These are phyloP conservation scores for Dictyophora rubrovolvata DNA, from an alignment of 768 basidiomycete genomes.

Conservation along the genomic window DNA sequence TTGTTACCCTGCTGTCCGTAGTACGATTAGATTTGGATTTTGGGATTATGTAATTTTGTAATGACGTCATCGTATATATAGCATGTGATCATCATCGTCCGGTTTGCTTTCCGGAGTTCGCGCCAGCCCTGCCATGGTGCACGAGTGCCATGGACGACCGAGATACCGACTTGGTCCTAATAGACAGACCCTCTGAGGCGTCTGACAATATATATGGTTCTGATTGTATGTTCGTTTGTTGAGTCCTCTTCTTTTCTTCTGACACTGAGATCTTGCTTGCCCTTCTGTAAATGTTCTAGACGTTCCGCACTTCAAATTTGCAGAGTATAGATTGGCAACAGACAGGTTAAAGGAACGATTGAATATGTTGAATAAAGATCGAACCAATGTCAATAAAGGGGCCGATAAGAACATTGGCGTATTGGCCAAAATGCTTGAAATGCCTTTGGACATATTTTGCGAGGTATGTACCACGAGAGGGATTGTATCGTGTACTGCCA, in stretches of 20 bases:
- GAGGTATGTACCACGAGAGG: slow-evolving; percentile 15
- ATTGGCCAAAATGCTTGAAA: slow-evolving; percentile 1
- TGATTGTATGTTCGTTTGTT: neutral
- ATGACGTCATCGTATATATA: neutral
- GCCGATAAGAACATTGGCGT: slow-evolving; percentile 3
- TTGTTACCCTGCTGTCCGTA: neutral
- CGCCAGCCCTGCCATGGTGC: neutral
- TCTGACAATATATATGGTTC: neutral
- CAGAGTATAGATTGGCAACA: neutral
- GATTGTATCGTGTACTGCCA: neutral
- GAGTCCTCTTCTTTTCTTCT: too few species aligned
- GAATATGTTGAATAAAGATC: neutral
- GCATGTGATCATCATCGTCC: neutral
- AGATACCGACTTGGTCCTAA: neutral
- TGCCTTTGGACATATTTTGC: slow-evolving; percentile 22
- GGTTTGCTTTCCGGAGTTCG: neutral
- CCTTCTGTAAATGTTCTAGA: neutral
- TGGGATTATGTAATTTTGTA: neutral
- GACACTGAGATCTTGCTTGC: neutral
- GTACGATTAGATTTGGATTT: neutral
- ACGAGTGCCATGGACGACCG: neutral
- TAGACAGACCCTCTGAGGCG: neutral
- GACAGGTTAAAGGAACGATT: neutral
- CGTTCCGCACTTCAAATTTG: neutral
- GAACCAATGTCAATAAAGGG: neutral